Evolutionary conservation across 306 rosid species (phyloP).

Genomic region (Cyamopsis tetragonoloba): DNA sequence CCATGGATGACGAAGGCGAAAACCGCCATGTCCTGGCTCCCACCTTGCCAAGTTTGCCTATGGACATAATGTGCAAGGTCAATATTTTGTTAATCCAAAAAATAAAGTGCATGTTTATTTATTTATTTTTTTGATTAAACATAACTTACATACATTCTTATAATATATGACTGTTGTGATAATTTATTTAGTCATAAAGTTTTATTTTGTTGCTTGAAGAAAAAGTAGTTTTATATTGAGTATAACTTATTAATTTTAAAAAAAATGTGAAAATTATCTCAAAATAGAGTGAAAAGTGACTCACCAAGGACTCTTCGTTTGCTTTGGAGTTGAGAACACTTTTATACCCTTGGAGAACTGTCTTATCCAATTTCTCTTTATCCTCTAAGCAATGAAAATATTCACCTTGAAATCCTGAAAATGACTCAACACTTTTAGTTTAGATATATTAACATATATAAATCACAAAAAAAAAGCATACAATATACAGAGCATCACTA

Average conservation of each 20-base stretch:
- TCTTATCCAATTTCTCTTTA: slow-evolving; percentile 36
- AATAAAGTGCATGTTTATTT: too few species aligned
- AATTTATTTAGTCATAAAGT: too few species aligned
- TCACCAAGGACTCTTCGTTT: slow-evolving; percentile 69
- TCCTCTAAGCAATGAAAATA: slow-evolving; percentile 46
- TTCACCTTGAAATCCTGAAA: slow-evolving; percentile 63
- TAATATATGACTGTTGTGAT: too few species aligned
- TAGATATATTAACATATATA: background rate
- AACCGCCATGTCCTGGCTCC: slow-evolving; percentile 92
- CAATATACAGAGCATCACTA: too few species aligned
- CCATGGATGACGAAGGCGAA: slow-evolving; percentile 82
- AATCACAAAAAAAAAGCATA: background rate
- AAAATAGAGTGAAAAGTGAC: background rate
- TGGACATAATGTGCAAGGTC: background rate
- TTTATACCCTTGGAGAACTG: slow-evolving; percentile 55
- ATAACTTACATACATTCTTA: too few species aligned
- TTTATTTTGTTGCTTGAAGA: too few species aligned
- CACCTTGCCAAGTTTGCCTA: slow-evolving; percentile 90
- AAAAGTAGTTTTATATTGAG: too few species aligned
- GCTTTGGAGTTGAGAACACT: slow-evolving; percentile 66
- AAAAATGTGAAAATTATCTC: background rate
- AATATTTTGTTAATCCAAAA: too few species aligned
- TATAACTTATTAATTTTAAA: too few species aligned
- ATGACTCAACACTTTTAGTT: background rate
- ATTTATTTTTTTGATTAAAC: too few species aligned